A percentile compares a stretch with the other conserved stretches of the same genome.
These are phyloP conservation scores for Arabis hirsuta DNA, from an alignment of 345 rosid species.

Conservation along the genomic window DNA sequence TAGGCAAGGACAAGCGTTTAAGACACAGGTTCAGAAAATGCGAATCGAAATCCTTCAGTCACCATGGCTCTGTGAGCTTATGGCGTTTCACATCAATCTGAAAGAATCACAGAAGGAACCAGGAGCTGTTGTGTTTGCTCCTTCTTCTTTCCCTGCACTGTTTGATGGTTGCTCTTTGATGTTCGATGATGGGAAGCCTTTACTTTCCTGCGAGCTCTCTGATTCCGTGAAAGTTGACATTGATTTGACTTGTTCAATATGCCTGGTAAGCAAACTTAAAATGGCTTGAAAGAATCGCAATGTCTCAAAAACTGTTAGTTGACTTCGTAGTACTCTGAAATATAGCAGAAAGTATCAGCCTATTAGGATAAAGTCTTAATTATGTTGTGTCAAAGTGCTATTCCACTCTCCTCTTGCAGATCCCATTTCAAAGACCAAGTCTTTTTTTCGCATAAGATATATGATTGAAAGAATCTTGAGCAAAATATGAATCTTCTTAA, in stretches of 20 bases:
- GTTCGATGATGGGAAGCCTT: conserved; percentile 70
- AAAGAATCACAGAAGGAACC: conserved; percentile 59
- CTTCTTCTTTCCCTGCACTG: conserved; percentile 51
- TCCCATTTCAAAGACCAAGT: conserved; percentile 31
- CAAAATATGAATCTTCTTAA: conserved; percentile 7
- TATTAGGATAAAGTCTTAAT: conserved; percentile 29
- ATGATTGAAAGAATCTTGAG: conserved; percentile 16
- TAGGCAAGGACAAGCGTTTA: conserved; percentile 92
- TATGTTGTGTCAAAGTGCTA: conserved; percentile 34
- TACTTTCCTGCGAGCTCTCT: conserved; percentile 75
- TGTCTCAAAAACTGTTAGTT: conserved; percentile 27
- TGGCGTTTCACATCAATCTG: conserved; percentile 87
- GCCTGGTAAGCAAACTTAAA: conserved; percentile 68
- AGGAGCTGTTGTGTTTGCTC: conserved; percentile 18
- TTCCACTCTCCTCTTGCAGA: conserved; percentile 39
- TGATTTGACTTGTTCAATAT: conserved; percentile 89
- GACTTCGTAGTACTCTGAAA: conserved; percentile 33
- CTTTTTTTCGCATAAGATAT: conserved; percentile 22
- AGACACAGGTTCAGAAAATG: conserved; percentile 82
- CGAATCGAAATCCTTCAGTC: conserved; percentile 90
- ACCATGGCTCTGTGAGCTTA: conserved; percentile 93
- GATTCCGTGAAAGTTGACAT: conserved; percentile 82
- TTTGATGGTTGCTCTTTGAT: conserved; percentile 69
- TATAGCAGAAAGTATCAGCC: conserved; percentile 35
- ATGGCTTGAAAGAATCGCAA: conserved; percentile 30